Evolutionary conservation across 2,329 filamentous ascomycete genomes (phyloP), one percentile per base, ranked within the genome.

Genomic region (Aspergillus costaricaensis): DNA sequence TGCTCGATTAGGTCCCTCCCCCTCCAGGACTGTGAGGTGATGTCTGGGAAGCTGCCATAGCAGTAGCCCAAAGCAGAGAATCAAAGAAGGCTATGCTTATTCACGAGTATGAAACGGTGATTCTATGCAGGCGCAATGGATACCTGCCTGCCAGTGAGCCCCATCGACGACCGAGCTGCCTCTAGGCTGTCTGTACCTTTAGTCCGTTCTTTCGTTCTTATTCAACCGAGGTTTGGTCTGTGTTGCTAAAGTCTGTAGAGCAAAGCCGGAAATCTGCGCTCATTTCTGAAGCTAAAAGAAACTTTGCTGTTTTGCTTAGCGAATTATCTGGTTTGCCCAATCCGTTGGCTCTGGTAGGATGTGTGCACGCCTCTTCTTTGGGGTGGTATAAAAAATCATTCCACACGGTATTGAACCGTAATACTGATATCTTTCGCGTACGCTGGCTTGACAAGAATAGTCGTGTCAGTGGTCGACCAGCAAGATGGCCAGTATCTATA

Each of bases 21-120:
- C 65, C 65, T n/a, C 65, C 65, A 48, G 65, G 65, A 15, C 57
- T 67, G 50, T 67, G 54, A 66, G 44, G 12, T 19, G 36, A 5
- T 53, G 52, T 14, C 25, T 12, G 21, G 44, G 38, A 19, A 32
- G n/a, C 38, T n/a, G 25, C 21, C 10, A 43, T 10, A 55, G 30
- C 21, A 36, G 15, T 52, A 27, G 32, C 30, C 50, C 17, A 53
- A 12, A 25, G 32, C 8, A n/a, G 23, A 36, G 12, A 14, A 36
- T 36, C 27, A 39, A 38, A 21, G 50, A 39, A 27, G 23, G 30
- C 19, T 36, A 23, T 23, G 8, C 14, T 23, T 14, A 47, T 41
- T 17, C 21, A 55, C 19, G 25, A 47, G 36, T 25, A 23, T 25
- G 10, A 32, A 32, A 36, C 23, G 57, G 17, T 43, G 19, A 48